Conservation (phyloP, 164 flowering plant genomes). For the Nelumbo lutea region DNA sequence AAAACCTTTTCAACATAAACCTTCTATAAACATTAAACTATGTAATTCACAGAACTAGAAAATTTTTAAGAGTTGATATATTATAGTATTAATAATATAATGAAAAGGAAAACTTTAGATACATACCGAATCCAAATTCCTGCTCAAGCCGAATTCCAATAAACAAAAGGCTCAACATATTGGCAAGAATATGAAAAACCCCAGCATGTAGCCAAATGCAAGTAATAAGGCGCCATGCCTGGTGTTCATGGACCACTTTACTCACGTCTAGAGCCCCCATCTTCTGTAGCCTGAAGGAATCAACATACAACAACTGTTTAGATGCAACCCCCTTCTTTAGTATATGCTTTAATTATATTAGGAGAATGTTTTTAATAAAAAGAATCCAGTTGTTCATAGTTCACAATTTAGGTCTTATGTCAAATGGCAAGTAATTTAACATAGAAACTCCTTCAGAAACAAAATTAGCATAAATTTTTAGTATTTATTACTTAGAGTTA, state of each 20-base stretch:
- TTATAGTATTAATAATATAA: not conserved
- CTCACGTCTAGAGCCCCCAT: conserved; percentile 71
- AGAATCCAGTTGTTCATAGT: too few relatives aligned
- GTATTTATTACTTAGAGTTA: too few relatives aligned
- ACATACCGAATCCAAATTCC: conserved; percentile 79
- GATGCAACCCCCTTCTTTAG: not conserved
- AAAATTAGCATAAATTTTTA: too few relatives aligned
- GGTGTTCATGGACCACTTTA: conserved; percentile 47
- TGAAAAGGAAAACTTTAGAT: not conserved
- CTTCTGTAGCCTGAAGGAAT: conserved; percentile 40
- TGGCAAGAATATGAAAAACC: conserved; percentile 68
- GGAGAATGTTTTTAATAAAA: not conserved
- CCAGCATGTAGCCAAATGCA: conserved; percentile 89
- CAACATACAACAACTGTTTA: not conserved
- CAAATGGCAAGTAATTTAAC: too few relatives aligned
- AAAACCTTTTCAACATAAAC: too few relatives aligned
- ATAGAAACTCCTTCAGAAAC: not conserved
- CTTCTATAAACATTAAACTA: too few relatives aligned
- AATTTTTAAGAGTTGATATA: too few relatives aligned
- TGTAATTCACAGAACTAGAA: too few relatives aligned
- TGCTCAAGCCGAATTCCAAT: conserved; percentile 90
- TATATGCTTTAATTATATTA: not conserved
- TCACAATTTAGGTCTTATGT: too few relatives aligned
- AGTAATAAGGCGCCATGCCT: conserved; percentile 66
- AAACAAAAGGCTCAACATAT: conserved; percentile 78